Evolutionary conservation across 306 rosid species (phyloP).

Genomic region (Oemleria cerasiformis): DNA sequence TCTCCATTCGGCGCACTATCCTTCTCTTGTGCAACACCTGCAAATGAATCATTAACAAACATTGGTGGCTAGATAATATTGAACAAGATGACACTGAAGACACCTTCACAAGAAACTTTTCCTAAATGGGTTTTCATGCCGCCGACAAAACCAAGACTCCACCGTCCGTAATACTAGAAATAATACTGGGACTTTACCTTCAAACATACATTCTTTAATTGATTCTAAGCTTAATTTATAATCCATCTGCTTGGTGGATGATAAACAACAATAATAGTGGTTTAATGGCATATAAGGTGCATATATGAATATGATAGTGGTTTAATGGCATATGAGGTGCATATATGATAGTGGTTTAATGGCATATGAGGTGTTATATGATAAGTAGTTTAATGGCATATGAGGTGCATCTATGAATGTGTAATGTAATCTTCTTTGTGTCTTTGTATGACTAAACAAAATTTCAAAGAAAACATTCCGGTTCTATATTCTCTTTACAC

Average conservation of each 20-base stretch:
- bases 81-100: background rate
- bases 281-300: background rate
- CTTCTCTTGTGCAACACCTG: slow-evolving; percentile 56
- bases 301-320: background rate
- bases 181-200: background rate
- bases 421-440: background rate
- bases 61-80: slow-evolving; percentile 11
- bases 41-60: slow-evolving; percentile 21
- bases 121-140: background rate
- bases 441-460: background rate
- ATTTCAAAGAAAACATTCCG: background rate
- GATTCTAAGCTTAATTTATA: background rate
- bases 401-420: background rate
- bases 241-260: background rate
- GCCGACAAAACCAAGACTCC: background rate
- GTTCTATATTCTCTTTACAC: background rate
- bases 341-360: background rate
- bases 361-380: background rate
- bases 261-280: background rate
- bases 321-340: background rate
- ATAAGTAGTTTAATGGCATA: background rate
- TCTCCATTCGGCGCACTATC: slow-evolving; percentile 47
- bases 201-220: background rate
- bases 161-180: background rate
- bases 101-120: background rate